phyloP scores from a whole-genome alignment of 2,329 filamentous ascomycete genomes.

The Penicillium digitatum region DNA sequence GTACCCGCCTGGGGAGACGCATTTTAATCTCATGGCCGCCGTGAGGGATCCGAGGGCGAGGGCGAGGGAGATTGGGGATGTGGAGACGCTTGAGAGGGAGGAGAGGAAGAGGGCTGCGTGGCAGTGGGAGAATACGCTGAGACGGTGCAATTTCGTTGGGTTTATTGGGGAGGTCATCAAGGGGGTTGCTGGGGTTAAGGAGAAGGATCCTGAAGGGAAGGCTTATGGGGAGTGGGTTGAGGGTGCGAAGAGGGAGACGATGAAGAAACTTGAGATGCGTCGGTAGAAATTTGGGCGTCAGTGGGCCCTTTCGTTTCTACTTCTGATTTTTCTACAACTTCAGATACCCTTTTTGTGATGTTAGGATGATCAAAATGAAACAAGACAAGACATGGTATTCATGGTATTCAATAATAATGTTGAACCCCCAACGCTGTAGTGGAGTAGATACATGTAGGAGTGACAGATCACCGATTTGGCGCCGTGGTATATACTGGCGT shows the following conservation, averaged over 20 bases:
- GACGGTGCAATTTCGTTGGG: conserved; percentile 92
- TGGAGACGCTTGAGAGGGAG: conserved; percentile 72
- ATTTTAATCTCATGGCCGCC: conserved; percentile 94
- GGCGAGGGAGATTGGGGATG: conserved; percentile 77
- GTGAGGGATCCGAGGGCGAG: conserved; percentile 74
- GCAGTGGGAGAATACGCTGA: conserved; percentile 90
- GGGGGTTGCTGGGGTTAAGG: conserved; percentile 72
- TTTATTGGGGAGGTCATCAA: conserved; percentile 89
- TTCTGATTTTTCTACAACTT: conserved; percentile 5
- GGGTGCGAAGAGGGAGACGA: conserved; percentile 52
- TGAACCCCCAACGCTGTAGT: conserved; percentile 9
- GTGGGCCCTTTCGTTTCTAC: not conserved
- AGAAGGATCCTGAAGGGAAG: conserved; percentile 52
- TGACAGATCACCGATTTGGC: conserved; percentile 7
- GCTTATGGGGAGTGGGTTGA: conserved; percentile 79
- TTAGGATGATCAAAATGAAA: conserved; percentile 4
- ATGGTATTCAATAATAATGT: conserved; percentile 12
- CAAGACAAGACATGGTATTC: not conserved
- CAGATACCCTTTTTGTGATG: conserved; percentile 17
- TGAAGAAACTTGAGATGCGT: conserved; percentile 38
- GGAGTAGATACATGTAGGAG: conserved; percentile 9
- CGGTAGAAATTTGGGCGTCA: conserved; percentile 4
- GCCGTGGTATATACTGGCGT: conserved; percentile 17
- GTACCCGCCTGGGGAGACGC: conserved; percentile 82
- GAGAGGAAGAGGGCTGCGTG: conserved; percentile 79